phyloP scores from a whole-genome alignment of 2,329 filamentous ascomycete species.

The Colletotrichum karsti region DNA sequence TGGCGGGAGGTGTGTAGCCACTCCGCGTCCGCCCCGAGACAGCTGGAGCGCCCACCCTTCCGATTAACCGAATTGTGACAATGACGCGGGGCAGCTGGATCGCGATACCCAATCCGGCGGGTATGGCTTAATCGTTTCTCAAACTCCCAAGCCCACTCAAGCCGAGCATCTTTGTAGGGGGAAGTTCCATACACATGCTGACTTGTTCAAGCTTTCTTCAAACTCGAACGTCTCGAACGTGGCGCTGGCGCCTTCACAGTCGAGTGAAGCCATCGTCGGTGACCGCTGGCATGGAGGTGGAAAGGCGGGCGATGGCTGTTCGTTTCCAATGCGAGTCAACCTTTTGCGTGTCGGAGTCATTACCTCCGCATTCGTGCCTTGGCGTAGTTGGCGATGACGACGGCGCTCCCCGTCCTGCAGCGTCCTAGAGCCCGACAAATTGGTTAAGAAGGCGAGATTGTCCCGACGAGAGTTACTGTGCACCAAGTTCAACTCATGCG shows the following conservation, averaged over 20 bases:
- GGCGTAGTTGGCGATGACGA: not conserved
- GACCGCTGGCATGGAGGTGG: not conserved
- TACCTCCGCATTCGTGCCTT: constrained; percentile 4
- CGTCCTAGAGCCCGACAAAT: not conserved
- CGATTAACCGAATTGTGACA: not conserved
- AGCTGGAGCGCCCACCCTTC: not conserved
- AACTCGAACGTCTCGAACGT: too few species aligned
- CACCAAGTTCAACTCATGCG: too few species aligned
- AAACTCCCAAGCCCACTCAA: too few species aligned
- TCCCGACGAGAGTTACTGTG: not conserved
- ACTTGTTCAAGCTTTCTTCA: not conserved
- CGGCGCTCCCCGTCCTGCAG: too few species aligned
- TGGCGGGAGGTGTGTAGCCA: not conserved
- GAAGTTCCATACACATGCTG: too few species aligned
- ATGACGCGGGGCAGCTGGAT: not conserved
- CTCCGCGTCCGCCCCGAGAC: not conserved
- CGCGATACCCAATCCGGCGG: not conserved
- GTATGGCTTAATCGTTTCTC: not conserved
- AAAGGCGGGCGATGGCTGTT: too few species aligned
- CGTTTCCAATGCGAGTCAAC: too few species aligned
- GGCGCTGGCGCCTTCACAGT: not conserved
- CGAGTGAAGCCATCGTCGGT: not conserved
- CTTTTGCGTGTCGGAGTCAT: too few species aligned
- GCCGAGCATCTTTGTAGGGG: too few species aligned
- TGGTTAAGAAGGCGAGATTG: not conserved